phyloP scores from a whole-genome alignment of 352 stramenopile genomes.

The Pythium dissimile region DNA sequence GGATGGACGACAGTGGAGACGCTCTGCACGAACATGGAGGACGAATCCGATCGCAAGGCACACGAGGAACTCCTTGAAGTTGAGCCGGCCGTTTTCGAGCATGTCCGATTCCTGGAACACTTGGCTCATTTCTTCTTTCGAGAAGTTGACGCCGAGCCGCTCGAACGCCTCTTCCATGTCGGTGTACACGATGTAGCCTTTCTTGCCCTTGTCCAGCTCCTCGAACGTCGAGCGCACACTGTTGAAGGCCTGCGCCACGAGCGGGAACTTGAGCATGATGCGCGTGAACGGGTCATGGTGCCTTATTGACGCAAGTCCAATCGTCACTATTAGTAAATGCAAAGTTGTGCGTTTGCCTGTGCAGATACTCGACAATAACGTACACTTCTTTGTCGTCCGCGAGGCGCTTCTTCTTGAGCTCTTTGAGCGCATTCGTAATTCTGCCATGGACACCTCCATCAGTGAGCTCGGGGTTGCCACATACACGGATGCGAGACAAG shows the following conservation, averaged over 20 bases:
- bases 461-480: too few relatives aligned
- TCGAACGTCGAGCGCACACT: constrained; percentile 73
- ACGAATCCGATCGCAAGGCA: constrained; percentile 86
- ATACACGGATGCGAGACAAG: too few relatives aligned
- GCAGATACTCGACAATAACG: too few relatives aligned
- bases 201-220: constrained; percentile 53
- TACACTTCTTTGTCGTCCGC: constrained; percentile 51
- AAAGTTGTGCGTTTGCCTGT: too few relatives aligned
- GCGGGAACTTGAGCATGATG: constrained; percentile 77
- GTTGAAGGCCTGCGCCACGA: constrained; percentile 69
- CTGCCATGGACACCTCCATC: constrained; percentile 19
- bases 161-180: constrained; percentile 73
- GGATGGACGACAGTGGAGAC: too few relatives aligned
- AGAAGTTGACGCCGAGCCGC: constrained; percentile 73
- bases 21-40: constrained; percentile 51
- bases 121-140: constrained; percentile 63
- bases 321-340: too few relatives aligned
- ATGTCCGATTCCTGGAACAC: constrained; percentile 85
- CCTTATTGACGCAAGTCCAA: too few relatives aligned
- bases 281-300: constrained; percentile 67
- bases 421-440: constrained; percentile 75
- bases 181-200: constrained; percentile 74
- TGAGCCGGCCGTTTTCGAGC: constrained; percentile 71
- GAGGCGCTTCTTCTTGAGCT: constrained; percentile 59
- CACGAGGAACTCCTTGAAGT: constrained; percentile 87